Evolutionary conservation across 176 grass and related monocot genomes (phyloP), one percentile per base, ranked within the genome.

Genomic region (Oryza nivara): DNA sequence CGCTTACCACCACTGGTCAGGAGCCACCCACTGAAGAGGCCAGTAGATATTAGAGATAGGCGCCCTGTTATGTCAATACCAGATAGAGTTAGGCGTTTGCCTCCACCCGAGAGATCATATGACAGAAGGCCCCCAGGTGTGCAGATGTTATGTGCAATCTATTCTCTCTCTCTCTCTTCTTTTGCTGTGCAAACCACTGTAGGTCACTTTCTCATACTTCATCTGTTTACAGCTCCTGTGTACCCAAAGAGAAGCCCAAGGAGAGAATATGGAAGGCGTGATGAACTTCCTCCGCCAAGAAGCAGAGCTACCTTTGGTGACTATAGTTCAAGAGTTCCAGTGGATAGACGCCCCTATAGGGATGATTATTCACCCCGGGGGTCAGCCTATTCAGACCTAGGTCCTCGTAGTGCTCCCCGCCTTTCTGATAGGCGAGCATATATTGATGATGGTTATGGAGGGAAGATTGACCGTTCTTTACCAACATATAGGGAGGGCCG

Each of bases 171-270:
- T 84, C 30, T 52, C 13, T 17, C 6, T 58, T 38, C 36, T 76
- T 8, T 45, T 76, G 3, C 26, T 58, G 41, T 70, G 17, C 20
- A 51, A 73, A 70, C 45, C 13, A 47, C 45, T 48, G 51, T 77
- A 10, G 60, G 4, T 80, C 67, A 83, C 32, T 41, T 74, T 25
- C 17, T 74, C 13, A 47, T 22, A 17, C 17, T 60, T 80, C 20
- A 52, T 66, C 69, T 88, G 44, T 84, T 4, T 52, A 51, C 73
- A 92, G 93, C 82, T 82, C 82, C 75, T 84, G 76, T 92, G 84
- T 95, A 95, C 43, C 88, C 90, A 68, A 92, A 92, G 83, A 89
- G 83, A 68, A 95, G 90, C 76, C 75, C 90, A 70, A 92, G 88
- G 83, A 95, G 88, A 76, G 90, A 92, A 40, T 92, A 95, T 60